Conservation (phyloP, 768 basidiomycete species). For the Phallus indusiatus region DNA sequence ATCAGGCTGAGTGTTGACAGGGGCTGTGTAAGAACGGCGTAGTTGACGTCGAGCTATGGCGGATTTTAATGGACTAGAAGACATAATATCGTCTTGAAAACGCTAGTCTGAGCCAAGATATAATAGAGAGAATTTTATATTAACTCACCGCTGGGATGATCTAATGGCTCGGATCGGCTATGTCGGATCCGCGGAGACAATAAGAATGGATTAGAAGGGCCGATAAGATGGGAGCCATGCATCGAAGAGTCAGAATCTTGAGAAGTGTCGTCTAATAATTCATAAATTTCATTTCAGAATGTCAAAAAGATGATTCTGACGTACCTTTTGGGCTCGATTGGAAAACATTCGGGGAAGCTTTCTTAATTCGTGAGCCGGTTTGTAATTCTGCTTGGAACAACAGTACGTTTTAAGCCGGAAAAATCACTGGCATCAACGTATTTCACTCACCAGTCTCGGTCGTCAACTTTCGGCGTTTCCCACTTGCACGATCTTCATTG, state of each 20-base stretch:
- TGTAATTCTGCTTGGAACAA: no score
- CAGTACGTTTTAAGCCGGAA: no score
- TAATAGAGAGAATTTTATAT: background rate
- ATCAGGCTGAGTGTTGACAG: background rate
- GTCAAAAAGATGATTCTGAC: no score
- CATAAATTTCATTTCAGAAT: background rate
- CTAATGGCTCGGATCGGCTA: slow-evolving; percentile 2
- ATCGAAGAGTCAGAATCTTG: background rate
- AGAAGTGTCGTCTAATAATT: background rate
- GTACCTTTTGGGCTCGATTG: no score
- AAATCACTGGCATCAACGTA: no score
- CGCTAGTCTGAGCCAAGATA: background rate
- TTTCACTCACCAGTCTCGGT: no score
- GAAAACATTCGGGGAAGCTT: no score
- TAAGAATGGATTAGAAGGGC: background rate
- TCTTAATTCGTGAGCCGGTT: no score
- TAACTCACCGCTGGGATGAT: background rate
- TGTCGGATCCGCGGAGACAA: background rate
- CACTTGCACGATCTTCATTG: no score
- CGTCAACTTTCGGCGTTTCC: no score
- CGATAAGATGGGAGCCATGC: background rate
- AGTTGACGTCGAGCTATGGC: slow-evolving; percentile 1
- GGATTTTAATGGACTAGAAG: slow-evolving; percentile 6
- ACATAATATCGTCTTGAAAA: slow-evolving; percentile 4
- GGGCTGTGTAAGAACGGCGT: slow-evolving; percentile 1